phyloP scores from a whole-genome alignment of 1,139 yeast genomes.

The Suhomyces kunorum region DNA sequence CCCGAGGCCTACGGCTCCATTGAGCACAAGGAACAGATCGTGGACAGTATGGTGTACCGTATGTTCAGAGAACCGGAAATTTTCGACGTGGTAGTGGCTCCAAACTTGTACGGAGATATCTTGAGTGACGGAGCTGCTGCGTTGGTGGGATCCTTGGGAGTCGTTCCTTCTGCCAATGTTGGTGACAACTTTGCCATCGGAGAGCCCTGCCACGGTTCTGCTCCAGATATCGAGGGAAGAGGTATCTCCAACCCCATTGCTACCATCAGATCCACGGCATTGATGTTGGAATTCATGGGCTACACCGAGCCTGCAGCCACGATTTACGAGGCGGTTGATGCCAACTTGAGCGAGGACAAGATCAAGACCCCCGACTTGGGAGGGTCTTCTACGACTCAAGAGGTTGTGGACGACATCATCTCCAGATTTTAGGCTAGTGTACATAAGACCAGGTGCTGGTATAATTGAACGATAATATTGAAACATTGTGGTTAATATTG shows the following conservation, averaged over 20 bases:
- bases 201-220: constrained; percentile 99
- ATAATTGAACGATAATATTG: too few species aligned
- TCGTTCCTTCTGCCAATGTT: constrained; percentile 96
- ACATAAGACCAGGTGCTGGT: too few species aligned
- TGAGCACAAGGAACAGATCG: constrained; percentile 88
- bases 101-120: constrained; percentile 96
- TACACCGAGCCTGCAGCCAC: constrained; percentile 85
- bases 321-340: constrained; percentile 93
- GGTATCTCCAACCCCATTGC: constrained; percentile 97
- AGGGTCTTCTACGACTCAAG: constrained; percentile 81
- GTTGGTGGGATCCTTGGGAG: constrained; percentile 95
- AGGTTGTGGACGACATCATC: constrained; percentile 81
- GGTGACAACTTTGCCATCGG: constrained; percentile 96
- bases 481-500: too few species aligned
- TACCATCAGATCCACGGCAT: constrained; percentile 94
- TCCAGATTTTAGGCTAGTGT: constrained; percentile 33
- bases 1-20: constrained; percentile 56
- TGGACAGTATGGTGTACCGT: constrained; percentile 98
- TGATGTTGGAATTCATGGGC: constrained; percentile 97
- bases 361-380: constrained; percentile 95
- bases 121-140: constrained; percentile 99
- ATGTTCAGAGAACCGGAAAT: constrained; percentile 97
- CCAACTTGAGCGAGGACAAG: constrained; percentile 77
- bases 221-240: constrained; percentile 96
- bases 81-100: constrained; percentile 97